These are phyloP conservation scores for Aschersonia sp. DNA, from an alignment of 2,329 filamentous ascomycete species.

Conservation along the genomic window DNA sequence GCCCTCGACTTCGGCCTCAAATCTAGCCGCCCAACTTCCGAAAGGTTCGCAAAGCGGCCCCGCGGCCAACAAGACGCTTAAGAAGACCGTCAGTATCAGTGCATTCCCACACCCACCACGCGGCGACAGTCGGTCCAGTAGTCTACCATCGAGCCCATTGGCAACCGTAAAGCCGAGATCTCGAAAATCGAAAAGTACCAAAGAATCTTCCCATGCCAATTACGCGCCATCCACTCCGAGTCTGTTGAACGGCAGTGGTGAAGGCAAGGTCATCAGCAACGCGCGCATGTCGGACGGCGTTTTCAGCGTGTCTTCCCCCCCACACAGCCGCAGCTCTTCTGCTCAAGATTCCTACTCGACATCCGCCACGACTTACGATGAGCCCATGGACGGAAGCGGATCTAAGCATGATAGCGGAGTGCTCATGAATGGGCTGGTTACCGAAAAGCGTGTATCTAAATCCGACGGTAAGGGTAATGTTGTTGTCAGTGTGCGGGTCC, in stretches of 20 bases:
- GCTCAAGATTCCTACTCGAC: slow-evolving; percentile 87
- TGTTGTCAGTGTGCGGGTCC: slow-evolving; percentile 83
- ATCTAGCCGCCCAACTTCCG: slow-evolving; percentile 39
- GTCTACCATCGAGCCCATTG: slow-evolving; percentile 47
- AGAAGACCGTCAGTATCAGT: slow-evolving; percentile 86
- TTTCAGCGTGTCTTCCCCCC: slow-evolving; percentile 65
- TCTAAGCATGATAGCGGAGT: slow-evolving; percentile 12
- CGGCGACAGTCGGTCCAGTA: slow-evolving; percentile 42
- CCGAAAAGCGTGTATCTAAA: slow-evolving; percentile 37
- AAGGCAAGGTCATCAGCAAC: slow-evolving; percentile 57
- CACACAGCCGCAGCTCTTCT: slow-evolving; percentile 82
- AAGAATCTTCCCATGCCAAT: slow-evolving; percentile 35
- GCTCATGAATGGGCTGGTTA: slow-evolving; percentile 14
- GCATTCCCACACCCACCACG: slow-evolving; percentile 84
- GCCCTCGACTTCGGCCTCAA: slow-evolving; percentile 38
- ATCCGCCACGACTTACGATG: slow-evolving; percentile 78
- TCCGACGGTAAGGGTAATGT: slow-evolving; percentile 83
- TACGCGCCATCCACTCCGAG: slow-evolving; percentile 47
- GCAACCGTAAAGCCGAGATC: slow-evolving; percentile 33
- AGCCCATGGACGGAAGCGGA: slow-evolving; percentile 43
- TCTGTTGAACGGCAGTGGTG: slow-evolving; percentile 63
- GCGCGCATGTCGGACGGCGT: slow-evolving; percentile 59
- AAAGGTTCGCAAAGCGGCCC: slow-evolving; percentile 41
- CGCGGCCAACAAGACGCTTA: slow-evolving; percentile 51
- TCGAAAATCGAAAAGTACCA: slow-evolving; percentile 42